A percentile compares a stretch with the other conserved stretches of the same genome.
phyloP scores from a whole-genome alignment of 768 basidiomycete species.

The Collybiopsis luxurians region DNA sequence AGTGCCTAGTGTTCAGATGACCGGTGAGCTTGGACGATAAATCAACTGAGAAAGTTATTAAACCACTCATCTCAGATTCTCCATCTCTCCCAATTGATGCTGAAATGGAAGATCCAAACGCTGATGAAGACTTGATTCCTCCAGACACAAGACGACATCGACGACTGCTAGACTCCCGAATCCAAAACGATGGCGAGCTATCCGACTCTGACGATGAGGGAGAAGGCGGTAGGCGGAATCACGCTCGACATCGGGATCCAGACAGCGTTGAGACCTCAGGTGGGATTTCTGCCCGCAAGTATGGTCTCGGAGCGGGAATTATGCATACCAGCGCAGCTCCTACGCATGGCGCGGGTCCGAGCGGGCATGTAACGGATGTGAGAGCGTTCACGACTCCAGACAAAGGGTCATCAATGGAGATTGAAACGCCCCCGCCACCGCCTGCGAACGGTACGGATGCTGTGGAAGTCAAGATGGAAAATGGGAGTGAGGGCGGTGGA shows the following conservation, averaged over 20 bases:
- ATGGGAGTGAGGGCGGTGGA: background rate
- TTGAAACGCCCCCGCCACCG: background rate
- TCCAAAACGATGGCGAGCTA: constrained; percentile 84
- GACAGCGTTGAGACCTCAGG: constrained; percentile 36
- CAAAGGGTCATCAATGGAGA: background rate
- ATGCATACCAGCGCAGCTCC: constrained; percentile 58
- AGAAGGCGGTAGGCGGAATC: constrained; percentile 77
- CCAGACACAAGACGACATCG: constrained; percentile 75
- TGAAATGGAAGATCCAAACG: constrained; percentile 73
- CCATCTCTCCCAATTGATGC: constrained; percentile 84
- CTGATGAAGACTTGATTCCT: constrained; percentile 80
- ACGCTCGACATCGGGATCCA: constrained; percentile 53
- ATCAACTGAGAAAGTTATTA: no score
- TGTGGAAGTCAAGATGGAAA: constrained; percentile 1
- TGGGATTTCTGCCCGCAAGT: constrained; percentile 40
- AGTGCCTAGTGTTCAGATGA: constrained; percentile 92
- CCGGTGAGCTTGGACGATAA: constrained; percentile 58
- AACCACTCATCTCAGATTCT: no score
- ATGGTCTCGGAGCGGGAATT: constrained; percentile 69
- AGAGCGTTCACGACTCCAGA: constrained; percentile 35
- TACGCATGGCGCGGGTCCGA: constrained; percentile 75
- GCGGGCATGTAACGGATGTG: constrained; percentile 59
- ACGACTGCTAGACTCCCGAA: constrained; percentile 73
- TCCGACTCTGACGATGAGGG: constrained; percentile 99
- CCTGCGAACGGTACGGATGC: background rate